Conservation (phyloP, 345 rosid genomes). For the Leavenworthia alabamica region DNA sequence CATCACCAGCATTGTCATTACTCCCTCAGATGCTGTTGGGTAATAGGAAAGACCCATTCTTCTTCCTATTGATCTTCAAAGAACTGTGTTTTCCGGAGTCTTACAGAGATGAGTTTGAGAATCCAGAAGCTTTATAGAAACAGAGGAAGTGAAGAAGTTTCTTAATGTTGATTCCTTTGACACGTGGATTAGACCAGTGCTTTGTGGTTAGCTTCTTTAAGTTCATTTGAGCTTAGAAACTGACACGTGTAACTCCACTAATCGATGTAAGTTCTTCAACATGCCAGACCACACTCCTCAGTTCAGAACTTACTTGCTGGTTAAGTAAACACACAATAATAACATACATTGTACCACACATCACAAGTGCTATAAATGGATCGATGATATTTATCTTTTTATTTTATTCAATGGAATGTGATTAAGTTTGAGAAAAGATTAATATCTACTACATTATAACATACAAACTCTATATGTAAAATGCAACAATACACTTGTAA, state of each 20-base stretch:
- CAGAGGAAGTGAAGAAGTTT: not conserved
- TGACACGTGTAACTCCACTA: not conserved
- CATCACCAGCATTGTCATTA: slow-evolving; percentile 53
- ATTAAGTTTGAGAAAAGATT: not conserved
- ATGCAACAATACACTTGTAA: slow-evolving; percentile 17
- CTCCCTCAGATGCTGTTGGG: slow-evolving; percentile 46
- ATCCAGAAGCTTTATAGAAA: not conserved
- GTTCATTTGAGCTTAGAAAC: not conserved
- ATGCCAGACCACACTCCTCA: not conserved
- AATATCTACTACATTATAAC: slow-evolving; percentile 20
- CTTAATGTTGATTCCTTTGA: not conserved
- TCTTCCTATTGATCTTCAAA: not conserved
- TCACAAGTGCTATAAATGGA: not conserved
- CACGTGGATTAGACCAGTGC: not conserved
- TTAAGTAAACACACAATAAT: not conserved
- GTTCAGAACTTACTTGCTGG: not conserved
- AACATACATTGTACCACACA: not conserved
- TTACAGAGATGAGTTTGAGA: not conserved
- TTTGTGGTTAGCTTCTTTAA: not conserved
- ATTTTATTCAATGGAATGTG: slow-evolving; percentile 8
- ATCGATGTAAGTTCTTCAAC: not conserved
- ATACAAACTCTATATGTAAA: slow-evolving; percentile 29
- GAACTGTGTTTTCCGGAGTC: not conserved
- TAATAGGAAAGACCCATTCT: slow-evolving; percentile 59
- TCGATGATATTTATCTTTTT: slow-evolving; percentile 6